Evolutionary conservation across 345 rosid genomes (phyloP).

Genomic region (Cardamine occulta): DNA sequence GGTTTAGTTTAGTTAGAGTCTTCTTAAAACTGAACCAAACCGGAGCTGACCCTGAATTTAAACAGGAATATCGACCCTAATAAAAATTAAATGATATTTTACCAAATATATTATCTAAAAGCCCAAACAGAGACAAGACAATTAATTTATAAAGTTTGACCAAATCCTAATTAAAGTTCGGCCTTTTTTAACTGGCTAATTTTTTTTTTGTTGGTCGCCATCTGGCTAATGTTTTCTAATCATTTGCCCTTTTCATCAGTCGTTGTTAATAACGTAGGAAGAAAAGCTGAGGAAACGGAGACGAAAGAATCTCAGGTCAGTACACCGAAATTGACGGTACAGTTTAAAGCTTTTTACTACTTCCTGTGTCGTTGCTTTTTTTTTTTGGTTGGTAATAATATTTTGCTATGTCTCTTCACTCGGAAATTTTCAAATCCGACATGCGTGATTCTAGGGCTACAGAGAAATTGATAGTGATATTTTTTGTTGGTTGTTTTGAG

Average conservation of each 20-base stretch:
- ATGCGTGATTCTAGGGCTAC: neutral
- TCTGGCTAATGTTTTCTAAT: neutral
- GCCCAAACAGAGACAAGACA: slow-evolving; percentile 32
- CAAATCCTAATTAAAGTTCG: slow-evolving; percentile 27
- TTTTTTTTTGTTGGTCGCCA: neutral
- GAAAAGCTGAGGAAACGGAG: slow-evolving; percentile 33
- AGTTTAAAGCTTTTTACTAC: neutral
- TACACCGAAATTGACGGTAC: slow-evolving; percentile 29
- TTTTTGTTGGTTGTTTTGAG: neutral
- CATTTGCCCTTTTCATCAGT: neutral
- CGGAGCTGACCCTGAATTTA: no score
- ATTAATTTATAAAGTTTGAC: neutral
- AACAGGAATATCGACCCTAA: no score
- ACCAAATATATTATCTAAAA: slow-evolving; percentile 19
- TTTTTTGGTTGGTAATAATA: slow-evolving; percentile 17
- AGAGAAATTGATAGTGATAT: neutral
- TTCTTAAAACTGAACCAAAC: no score
- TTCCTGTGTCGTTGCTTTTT: neutral
- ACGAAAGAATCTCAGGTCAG: slow-evolving; percentile 36
- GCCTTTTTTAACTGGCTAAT: slow-evolving; percentile 9
- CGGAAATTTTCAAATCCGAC: neutral
- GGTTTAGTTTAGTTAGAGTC: no score
- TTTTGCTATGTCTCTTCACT: slow-evolving; percentile 12
- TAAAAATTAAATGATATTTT: slow-evolving; percentile 2
- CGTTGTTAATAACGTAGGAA: slow-evolving; percentile 32